Evolutionary conservation across 148 eudicot genomes (phyloP).

Genomic region (Cornus suecica): DNA sequence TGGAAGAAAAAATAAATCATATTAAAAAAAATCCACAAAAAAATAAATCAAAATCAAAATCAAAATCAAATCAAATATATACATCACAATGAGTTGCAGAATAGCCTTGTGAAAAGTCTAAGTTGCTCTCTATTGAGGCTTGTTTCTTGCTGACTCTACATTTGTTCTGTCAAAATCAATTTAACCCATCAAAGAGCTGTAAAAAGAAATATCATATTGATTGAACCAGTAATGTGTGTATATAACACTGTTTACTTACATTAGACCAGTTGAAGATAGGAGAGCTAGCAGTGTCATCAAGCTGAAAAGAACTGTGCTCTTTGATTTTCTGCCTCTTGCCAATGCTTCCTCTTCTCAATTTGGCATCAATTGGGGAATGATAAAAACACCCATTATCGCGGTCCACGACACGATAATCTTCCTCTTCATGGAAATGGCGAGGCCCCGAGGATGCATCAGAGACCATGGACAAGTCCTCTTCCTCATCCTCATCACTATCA

Average conservation of each 20-base stretch:
- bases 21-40: background rate
- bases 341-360: constrained; percentile 17
- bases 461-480: constrained; percentile 69
- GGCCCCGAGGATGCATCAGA: constrained; percentile 89
- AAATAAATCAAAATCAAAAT: background rate
- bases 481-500: constrained; percentile 22
- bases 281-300: constrained; percentile 83
- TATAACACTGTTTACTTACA: constrained; percentile 37
- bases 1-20: background rate
- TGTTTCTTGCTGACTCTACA: constrained; percentile 15
- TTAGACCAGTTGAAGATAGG: constrained; percentile 35
- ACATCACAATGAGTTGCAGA: constrained; percentile 38
- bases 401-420: background rate
- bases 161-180: constrained; percentile 23
- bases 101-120: constrained; percentile 45
- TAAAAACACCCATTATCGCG: constrained; percentile 7
- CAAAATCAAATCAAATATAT: no score
- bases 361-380: background rate
- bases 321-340: background rate
- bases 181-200: background rate
- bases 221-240: background rate
- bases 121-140: constrained; percentile 23
- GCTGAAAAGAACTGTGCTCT: constrained; percentile 36
- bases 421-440: constrained; percentile 36
- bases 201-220: background rate